phyloP scores from a whole-genome alignment of 139 green algal genomes.

The Volvox africanus region DNA sequence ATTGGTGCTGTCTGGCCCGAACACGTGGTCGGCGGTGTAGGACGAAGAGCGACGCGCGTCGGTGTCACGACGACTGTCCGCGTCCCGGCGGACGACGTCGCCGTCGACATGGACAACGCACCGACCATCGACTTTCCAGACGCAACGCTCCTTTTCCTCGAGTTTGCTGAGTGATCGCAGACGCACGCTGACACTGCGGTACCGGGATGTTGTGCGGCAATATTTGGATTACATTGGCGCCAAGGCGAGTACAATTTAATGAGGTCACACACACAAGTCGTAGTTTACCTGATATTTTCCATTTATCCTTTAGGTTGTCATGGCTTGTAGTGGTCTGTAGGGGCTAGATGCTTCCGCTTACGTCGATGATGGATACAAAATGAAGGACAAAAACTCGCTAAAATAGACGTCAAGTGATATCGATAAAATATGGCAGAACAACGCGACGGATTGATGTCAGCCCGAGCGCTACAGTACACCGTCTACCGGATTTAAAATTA shows the following conservation, averaged over 20 bases:
- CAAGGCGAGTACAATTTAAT: background rate
- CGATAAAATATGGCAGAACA: too few species aligned
- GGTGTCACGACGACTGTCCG: conserved; percentile 55
- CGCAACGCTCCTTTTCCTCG: conserved; percentile 68
- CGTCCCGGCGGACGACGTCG: conserved; percentile 26
- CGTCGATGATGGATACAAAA: too few species aligned
- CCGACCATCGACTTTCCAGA: conserved; percentile 80
- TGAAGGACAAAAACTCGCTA: too few species aligned
- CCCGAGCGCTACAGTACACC: too few species aligned
- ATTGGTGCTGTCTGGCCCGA: conserved; percentile 69
- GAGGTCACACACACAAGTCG: background rate
- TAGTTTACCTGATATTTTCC: conserved; percentile 60
- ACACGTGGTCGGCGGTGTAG: conserved; percentile 85
- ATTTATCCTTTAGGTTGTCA: background rate
- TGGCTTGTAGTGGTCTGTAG: too few species aligned
- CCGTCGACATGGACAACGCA: conserved; percentile 62
- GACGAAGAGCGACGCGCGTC: conserved; percentile 7
- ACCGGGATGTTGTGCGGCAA: background rate
- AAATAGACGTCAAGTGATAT: too few species aligned
- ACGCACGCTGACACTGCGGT: conserved; percentile 85
- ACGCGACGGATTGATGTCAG: too few species aligned
- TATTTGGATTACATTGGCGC: background rate
- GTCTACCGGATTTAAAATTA: too few species aligned
- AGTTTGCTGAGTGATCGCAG: conserved; percentile 83
- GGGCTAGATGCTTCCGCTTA: too few species aligned